phyloP scores from a whole-genome alignment of 129 eudicot species.

The Mikania micrantha region DNA sequence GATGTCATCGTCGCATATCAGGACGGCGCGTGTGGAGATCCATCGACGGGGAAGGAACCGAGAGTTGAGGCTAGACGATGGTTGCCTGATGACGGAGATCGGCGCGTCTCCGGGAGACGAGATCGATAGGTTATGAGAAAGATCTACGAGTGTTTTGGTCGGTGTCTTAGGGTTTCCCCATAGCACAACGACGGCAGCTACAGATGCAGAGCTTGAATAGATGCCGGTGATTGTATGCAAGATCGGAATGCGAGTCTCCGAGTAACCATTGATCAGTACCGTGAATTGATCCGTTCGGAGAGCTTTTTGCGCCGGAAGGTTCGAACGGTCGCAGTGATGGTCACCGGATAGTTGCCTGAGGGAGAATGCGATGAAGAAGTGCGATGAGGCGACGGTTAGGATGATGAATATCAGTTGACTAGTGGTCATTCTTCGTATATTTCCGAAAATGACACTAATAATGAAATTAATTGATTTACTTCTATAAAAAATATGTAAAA shows the following conservation, averaged over 20 bases:
- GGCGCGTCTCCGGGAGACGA: constrained; percentile 48
- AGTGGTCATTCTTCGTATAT: neutral
- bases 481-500: neutral
- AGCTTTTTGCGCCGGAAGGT: constrained; percentile 28
- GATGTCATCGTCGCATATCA: constrained; percentile 84
- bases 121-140: constrained; percentile 50
- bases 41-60: constrained; percentile 62
- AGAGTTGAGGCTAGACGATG: constrained; percentile 52
- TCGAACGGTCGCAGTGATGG: constrained; percentile 28
- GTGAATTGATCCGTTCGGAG: constrained; percentile 78
- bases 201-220: constrained; percentile 48
- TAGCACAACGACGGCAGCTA: constrained; percentile 47
- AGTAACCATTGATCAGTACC: constrained; percentile 72
- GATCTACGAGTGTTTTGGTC: constrained; percentile 26
- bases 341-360: constrained; percentile 23
- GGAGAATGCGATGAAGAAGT: neutral
- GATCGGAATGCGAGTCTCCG: constrained; percentile 67
- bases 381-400: constrained; percentile 12
- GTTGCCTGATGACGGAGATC: constrained; percentile 47
- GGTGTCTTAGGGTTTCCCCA: constrained; percentile 84
- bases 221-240: constrained; percentile 48
- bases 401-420: neutral
- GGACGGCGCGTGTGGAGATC: constrained; percentile 61
- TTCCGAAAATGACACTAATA: neutral
- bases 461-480: neutral